Evolutionary conservation across 1,139 yeast species (phyloP).

Genomic region (Saccharomyces hybrid): DNA sequence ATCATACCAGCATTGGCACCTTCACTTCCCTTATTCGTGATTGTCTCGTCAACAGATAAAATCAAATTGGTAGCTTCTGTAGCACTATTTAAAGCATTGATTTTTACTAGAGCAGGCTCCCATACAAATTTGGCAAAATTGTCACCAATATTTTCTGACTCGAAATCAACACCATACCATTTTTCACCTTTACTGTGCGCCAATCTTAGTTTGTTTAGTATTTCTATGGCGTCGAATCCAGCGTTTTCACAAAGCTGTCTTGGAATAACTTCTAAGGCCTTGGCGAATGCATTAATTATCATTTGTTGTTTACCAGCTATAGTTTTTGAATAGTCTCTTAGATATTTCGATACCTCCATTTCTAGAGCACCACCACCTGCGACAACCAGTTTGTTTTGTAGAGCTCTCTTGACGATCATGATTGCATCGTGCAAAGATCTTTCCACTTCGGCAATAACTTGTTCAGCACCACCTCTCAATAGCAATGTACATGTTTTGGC

Average conservation of each 20-base stretch:
- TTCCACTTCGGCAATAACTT: constrained; percentile 96
- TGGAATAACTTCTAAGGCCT: constrained; percentile 91
- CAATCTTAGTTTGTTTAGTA: constrained; percentile 82
- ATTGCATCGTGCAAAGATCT: constrained; percentile 96
- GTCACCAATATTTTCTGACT: constrained; percentile 72
- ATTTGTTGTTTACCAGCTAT: constrained; percentile 95
- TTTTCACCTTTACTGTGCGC: constrained; percentile 88
- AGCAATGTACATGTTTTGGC: constrained; percentile 90
- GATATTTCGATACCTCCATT: constrained; percentile 86
- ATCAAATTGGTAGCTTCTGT: constrained; percentile 95
- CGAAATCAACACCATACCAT: constrained; percentile 91
- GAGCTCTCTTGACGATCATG: constrained; percentile 94
- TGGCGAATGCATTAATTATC: constrained; percentile 84
- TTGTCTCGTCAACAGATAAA: constrained; percentile 91
- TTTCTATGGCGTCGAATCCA: constrained; percentile 92
- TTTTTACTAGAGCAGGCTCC: constrained; percentile 95
- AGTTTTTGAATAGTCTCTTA: constrained; percentile 78
- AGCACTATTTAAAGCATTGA: constrained; percentile 89
- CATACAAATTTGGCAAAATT: constrained; percentile 84
- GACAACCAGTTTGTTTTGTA: constrained; percentile 76
- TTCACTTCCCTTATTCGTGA: constrained; percentile 64
- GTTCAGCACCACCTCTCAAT: constrained; percentile 96
- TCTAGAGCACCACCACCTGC: constrained; percentile 99
- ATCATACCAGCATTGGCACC: constrained; percentile 47
- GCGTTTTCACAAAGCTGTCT: constrained; percentile 97